phyloP scores from a whole-genome alignment of 768 basidiomycete genomes.

The Pleurotus platypus region DNA sequence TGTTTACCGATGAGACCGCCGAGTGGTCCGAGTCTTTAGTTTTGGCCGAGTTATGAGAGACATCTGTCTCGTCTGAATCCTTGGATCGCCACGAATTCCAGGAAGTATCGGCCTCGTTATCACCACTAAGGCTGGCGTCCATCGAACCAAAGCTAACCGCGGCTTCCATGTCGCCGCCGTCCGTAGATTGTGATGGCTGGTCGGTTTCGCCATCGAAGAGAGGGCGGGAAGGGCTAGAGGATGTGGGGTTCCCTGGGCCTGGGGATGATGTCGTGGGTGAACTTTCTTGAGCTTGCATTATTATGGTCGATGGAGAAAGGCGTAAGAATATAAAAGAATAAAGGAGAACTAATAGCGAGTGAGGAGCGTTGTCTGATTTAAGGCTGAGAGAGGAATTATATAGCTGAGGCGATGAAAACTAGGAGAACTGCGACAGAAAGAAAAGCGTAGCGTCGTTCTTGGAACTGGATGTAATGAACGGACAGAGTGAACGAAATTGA shows the following conservation, averaged over 20 bases:
- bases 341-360: background rate
- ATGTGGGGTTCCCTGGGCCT: background rate
- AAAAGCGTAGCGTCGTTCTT: conserved; percentile 4
- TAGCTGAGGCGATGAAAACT: background rate
- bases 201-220: background rate
- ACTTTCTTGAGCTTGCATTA: background rate
- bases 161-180: background rate
- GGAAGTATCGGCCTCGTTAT: background rate
- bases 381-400: background rate
- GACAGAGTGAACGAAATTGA: background rate
- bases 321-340: background rate
- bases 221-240: background rate
- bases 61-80: conserved; percentile 1
- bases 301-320: background rate
- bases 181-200: background rate
- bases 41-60: background rate
- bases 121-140: background rate
- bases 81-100: conserved; percentile 4
- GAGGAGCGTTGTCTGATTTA: background rate
- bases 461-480: background rate
- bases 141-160: conserved; percentile 1
- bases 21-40: background rate
- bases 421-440: background rate
- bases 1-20: background rate
- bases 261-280: background rate